Conservation (phyloP, 768 basidiomycete species). For the Leccinum arenicola region DNA sequence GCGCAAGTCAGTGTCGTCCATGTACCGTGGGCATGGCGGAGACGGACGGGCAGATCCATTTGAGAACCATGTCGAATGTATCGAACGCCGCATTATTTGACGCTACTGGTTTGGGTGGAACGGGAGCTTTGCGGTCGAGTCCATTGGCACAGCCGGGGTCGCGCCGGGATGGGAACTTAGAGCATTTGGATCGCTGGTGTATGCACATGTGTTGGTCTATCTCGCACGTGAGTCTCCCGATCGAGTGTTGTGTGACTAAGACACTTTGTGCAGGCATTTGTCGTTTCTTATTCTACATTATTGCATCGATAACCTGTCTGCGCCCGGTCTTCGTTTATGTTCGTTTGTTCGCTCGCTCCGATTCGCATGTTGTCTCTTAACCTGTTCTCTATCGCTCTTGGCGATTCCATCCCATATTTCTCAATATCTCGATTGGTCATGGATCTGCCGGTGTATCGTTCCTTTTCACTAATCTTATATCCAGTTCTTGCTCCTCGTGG, state of each 20-base stretch:
- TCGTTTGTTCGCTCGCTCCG: too few species aligned
- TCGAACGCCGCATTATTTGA: conserved; percentile 24
- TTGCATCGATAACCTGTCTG: neutral
- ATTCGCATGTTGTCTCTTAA: neutral
- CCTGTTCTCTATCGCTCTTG: too few species aligned
- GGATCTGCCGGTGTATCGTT: too few species aligned
- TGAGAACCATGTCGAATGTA: conserved; percentile 18
- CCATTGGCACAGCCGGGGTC: conserved; percentile 16
- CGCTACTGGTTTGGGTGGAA: conserved; percentile 18
- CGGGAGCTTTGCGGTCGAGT: conserved; percentile 16
- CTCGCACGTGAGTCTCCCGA: neutral
- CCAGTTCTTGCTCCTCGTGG: too few species aligned
- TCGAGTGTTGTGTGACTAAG: neutral
- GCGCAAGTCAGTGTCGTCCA: conserved; percentile 23
- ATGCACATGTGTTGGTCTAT: neutral
- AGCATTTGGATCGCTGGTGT: neutral
- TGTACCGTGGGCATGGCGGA: conserved; percentile 8
- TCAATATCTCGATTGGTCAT: too few species aligned
- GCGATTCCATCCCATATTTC: neutral
- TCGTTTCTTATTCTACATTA: neutral
- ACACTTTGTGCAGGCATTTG: neutral
- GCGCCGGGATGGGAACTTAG: neutral
- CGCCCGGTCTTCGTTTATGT: neutral
- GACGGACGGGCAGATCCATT: conserved; percentile 9
- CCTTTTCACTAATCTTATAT: too few species aligned